These are phyloP conservation scores for Dalbergia oliveri DNA, from an alignment of 306 rosid species.

Conservation along the genomic window DNA sequence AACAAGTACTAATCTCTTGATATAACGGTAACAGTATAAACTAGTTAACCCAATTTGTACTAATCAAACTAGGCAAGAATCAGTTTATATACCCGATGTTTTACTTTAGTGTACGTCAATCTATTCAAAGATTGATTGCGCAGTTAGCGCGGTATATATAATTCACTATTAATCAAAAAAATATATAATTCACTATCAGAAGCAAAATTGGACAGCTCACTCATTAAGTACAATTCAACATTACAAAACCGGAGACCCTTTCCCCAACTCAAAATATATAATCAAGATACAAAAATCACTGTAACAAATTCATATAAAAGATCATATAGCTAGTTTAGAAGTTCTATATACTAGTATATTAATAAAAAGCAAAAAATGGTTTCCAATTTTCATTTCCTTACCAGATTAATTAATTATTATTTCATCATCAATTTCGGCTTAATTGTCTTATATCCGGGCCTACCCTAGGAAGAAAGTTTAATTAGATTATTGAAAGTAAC, in stretches of 20 bases:
- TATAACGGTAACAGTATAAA: not conserved
- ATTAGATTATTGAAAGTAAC: not conserved
- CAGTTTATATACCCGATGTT: not conserved
- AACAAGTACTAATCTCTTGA: constrained; percentile 13
- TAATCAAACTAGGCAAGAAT: not conserved
- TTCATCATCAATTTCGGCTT: not conserved
- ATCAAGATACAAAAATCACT: constrained; percentile 3
- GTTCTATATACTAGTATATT: not conserved
- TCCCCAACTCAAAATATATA: not conserved
- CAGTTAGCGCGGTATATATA: not conserved
- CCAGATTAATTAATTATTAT: constrained; percentile 1
- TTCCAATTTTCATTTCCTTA: not conserved
- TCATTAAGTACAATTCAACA: not conserved
- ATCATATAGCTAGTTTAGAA: not conserved
- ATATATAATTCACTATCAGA: not conserved
- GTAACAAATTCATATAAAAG: not conserved
- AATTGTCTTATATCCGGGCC: not conserved
- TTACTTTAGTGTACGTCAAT: not conserved
- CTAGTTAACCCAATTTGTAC: not conserved
- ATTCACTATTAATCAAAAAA: too few species aligned
- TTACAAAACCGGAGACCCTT: not conserved
- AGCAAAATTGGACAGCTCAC: constrained; percentile 31
- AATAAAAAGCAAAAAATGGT: not conserved
- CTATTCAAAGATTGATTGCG: constrained; percentile 25
- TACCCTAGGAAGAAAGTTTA: not conserved